Conservation (phyloP, 208 protist genomes). For the Naegleria gruberi region DNA sequence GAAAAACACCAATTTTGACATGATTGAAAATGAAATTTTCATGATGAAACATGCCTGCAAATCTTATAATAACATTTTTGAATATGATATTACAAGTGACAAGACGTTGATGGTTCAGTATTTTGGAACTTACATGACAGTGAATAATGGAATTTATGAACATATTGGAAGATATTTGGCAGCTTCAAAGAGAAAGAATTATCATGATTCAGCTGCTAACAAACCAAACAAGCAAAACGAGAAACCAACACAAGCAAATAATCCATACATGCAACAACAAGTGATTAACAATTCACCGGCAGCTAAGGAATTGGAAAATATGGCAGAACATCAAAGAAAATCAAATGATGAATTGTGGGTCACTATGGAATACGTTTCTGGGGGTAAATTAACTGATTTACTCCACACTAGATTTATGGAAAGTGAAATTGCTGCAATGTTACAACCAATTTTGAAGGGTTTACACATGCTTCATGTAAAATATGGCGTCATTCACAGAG, state of each 20-base stretch:
- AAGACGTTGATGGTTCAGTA: not conserved
- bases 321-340: not conserved
- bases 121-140: not conserved
- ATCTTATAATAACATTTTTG: not conserved
- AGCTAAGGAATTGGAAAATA: not conserved
- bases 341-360: slow-evolving; percentile 40
- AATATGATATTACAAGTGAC: not conserved
- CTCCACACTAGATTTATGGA: not conserved
- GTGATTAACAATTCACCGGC: not conserved
- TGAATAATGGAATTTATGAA: not conserved
- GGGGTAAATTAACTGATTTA: slow-evolving; percentile 48
- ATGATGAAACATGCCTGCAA: slow-evolving; percentile 29
- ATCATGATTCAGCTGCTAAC: not conserved
- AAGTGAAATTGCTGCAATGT: slow-evolving; percentile 4
- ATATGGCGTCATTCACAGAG: slow-evolving; percentile 5
- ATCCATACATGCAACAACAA: not conserved
- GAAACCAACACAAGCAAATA: not conserved
- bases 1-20: slow-evolving; percentile 7
- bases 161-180: not conserved
- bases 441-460: not conserved
- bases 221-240: not conserved
- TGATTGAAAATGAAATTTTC: slow-evolving; percentile 46
- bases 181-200: not conserved
- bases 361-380: slow-evolving; percentile 43
- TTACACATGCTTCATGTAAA: not conserved